Evolutionary conservation across 2,329 filamentous ascomycete genomes (phyloP).

Genomic region (Ophiostoma populinum): DNA sequence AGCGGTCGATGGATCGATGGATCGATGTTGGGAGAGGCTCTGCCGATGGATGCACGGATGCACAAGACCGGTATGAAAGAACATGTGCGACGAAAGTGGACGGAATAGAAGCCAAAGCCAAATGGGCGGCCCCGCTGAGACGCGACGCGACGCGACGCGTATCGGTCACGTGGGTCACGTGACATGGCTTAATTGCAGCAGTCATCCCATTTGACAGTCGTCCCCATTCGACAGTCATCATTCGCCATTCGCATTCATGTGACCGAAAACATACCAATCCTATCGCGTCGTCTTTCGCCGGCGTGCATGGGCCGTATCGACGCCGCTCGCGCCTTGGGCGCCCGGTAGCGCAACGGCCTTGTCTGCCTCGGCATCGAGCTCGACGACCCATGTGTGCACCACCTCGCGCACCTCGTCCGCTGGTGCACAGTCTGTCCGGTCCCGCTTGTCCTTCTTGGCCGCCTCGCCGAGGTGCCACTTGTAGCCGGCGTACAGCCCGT

Average conservation of each 20-base stretch:
- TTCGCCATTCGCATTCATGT: too few species aligned
- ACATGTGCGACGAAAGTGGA: not conserved
- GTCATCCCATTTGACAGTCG: too few species aligned
- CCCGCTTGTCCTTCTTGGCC: conserved; percentile 40
- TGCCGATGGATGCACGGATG: not conserved
- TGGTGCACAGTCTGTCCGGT: conserved; percentile 23
- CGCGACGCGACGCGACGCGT: conserved; percentile 1
- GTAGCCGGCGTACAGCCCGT: conserved; percentile 61
- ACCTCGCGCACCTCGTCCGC: conserved; percentile 51
- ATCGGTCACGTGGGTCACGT: conserved; percentile 8
- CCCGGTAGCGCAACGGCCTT: not conserved
- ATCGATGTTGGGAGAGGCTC: too few species aligned
- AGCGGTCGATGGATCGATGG: too few species aligned
- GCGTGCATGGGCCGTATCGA: too few species aligned
- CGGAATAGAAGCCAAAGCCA: too few species aligned
- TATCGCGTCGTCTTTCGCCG: too few species aligned
- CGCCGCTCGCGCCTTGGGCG: not conserved
- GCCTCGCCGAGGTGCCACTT: conserved; percentile 53
- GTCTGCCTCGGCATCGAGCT: conserved; percentile 14
- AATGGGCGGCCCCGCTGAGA: too few species aligned
- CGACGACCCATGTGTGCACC: conserved; percentile 53
- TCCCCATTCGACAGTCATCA: too few species aligned
- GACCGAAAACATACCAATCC: too few species aligned
- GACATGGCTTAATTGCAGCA: too few species aligned
- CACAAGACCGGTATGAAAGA: not conserved